Evolutionary conservation across 148 eudicot species (phyloP), one percentile per base, ranked within the genome.

Genomic region (Selenicereus undatus): DNA sequence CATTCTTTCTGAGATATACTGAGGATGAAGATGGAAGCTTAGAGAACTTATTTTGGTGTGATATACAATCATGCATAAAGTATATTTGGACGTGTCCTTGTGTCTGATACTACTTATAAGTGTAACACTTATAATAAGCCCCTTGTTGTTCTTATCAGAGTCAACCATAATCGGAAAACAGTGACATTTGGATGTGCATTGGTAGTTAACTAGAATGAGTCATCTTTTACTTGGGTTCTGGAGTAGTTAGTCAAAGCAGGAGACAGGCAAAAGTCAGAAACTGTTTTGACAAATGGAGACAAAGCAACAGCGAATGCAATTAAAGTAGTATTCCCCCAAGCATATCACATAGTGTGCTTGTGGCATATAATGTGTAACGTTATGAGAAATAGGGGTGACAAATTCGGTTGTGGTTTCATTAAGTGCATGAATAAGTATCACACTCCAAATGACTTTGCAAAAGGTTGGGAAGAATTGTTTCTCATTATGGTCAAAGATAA

Each of bases 361-460:
- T 66, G 71, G 71, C 71, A 66, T 27, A 6, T n/a, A 66, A n/a
- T 66, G 71, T 35, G 71, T n/a, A 66, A 66, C 26, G 71, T 66
- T 10, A 66, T 21, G 30, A 35, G 30, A 24, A 66, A 66, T 66
- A 35, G 35, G 6, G 71, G 71, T 9, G 27, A 24, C 2, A 54
- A 24, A 4, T 66, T 66, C 22, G 4, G 71, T 26, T 4, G 71
- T 8, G 71, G 71, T 66, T 66, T 66, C 14, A 27, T 66, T 24
- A 66, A 66, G 10, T 66, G 71, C 11, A 13, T 66, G 11, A 24
- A 66, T 8, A 66, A 66, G 71, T n/a, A 26, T 66, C 29, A 0
- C 2, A 39, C 43, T 39, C 43, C 43, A 39, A 39, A 39, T 39
- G 43, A 4, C 2, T 39, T 39, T 39, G 71, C 9, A 66, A 27